Percentiles rank a stretch among this genome's conserved stretches.
phyloP scores from a whole-genome alignment of 1,284 basidiomycete species.

The Mycocalia duriaeana region DNA sequence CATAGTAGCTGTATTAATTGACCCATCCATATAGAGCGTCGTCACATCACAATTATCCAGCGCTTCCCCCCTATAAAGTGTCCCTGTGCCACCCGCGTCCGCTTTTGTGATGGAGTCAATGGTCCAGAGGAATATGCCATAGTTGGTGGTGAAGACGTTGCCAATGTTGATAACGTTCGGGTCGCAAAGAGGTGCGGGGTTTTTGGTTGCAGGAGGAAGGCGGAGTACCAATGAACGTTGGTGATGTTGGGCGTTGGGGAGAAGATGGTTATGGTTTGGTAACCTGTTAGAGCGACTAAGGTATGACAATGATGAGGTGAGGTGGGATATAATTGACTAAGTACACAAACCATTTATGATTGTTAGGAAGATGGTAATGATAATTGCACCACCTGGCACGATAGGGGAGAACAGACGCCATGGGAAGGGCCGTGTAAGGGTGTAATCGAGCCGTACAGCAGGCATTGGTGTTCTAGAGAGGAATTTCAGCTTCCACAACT shows the following conservation, averaged over 20 bases:
- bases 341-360: constrained; percentile 13
- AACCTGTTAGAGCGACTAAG: constrained; percentile 15
- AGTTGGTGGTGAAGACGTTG: constrained; percentile 21
- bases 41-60: constrained; percentile 21
- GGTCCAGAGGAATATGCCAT: constrained; percentile 19
- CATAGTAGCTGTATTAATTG: constrained; percentile 12
- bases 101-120: constrained; percentile 14
- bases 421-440: constrained; percentile 12
- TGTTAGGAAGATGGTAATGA: constrained; percentile 11
- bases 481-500: too few relatives aligned
- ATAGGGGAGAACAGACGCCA: constrained; percentile 15
- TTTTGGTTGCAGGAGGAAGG: constrained; percentile 12
- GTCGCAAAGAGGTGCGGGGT: constrained; percentile 20
- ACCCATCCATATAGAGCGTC: constrained; percentile 15
- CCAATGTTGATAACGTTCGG: constrained; percentile 18
- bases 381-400: constrained; percentile 7
- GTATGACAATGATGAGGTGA: background rate
- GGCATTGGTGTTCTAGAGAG: too few relatives aligned
- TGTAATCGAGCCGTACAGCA: constrained; percentile 8
- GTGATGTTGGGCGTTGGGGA: constrained; percentile 19
- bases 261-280: constrained; percentile 19
- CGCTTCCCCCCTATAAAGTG: constrained; percentile 17
- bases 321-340: background rate
- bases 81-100: constrained; percentile 17
- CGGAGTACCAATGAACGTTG: constrained; percentile 15